Evolutionary conservation across 31 red algal genomes (phyloP).

Genomic region (Endocladia muricata): DNA sequence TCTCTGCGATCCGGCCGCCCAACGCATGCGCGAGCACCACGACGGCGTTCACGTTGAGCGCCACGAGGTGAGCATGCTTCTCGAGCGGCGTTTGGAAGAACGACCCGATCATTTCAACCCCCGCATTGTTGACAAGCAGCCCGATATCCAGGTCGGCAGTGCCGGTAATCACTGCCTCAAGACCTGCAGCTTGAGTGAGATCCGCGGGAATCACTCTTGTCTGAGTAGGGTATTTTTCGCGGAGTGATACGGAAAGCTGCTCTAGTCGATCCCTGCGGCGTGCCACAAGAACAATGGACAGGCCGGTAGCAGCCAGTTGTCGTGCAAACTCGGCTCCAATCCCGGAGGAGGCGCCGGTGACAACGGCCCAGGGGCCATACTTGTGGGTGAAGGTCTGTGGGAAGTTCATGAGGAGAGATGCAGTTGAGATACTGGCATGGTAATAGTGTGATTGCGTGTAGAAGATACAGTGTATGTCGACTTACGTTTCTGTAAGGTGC

Average conservation of each 20-base stretch:
- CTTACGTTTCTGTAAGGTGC: too few species aligned
- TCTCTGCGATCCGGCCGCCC: conserved; percentile 32
- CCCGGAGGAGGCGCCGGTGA: conserved; percentile 87
- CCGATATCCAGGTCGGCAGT: conserved; percentile 41
- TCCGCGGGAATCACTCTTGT: conserved; percentile 52
- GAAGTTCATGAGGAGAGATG: too few species aligned
- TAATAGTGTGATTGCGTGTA: too few species aligned
- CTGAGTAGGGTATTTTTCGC: conserved; percentile 16
- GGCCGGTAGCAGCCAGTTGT: conserved; percentile 59
- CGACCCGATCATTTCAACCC: conserved; percentile 65
- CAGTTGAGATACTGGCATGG: too few species aligned
- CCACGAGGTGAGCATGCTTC: conserved; percentile 35
- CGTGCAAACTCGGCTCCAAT: conserved; percentile 77
- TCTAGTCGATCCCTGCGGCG: conserved; percentile 38
- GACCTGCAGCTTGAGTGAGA: conserved; percentile 39
- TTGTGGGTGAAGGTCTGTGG: conserved; percentile 25
- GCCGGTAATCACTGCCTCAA: conserved; percentile 5
- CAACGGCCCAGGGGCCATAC: conserved; percentile 74
- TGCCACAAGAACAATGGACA: conserved; percentile 77
- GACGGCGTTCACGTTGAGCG: conserved; percentile 72
- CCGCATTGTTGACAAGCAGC: conserved; percentile 92
- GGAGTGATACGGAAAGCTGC: conserved; percentile 38
- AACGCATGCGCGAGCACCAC: conserved; percentile 56
- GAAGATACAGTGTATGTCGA: too few species aligned
- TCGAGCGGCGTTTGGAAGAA: conserved; percentile 53